phyloP scores from a whole-genome alignment of 129 eudicot species.

The Heracleum sosnowskyi region DNA sequence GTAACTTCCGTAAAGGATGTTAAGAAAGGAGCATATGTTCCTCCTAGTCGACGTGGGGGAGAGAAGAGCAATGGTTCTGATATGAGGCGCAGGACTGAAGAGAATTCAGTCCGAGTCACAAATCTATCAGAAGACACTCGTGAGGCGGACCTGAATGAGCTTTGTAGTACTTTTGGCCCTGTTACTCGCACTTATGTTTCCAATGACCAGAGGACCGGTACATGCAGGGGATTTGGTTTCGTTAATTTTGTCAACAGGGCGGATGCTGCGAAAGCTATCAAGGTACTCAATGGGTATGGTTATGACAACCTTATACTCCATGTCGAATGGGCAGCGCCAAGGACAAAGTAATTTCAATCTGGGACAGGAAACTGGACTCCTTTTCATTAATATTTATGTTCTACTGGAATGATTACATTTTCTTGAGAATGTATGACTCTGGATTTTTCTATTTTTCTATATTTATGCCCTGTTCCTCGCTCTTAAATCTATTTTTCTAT shows the following conservation, averaged over 20 bases:
- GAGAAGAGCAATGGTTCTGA: slow-evolving; percentile 42
- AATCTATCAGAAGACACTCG: slow-evolving; percentile 82
- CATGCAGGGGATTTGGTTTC: slow-evolving; percentile 86
- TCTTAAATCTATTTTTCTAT: too few species aligned
- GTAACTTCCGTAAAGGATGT: slow-evolving; percentile 19
- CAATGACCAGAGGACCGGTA: slow-evolving; percentile 72
- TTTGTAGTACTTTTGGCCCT: slow-evolving; percentile 61
- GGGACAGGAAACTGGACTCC: background rate
- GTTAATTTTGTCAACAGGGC: slow-evolving; percentile 76
- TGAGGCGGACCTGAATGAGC: slow-evolving; percentile 78
- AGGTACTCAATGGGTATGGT: slow-evolving; percentile 78
- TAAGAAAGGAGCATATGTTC: slow-evolving; percentile 55
- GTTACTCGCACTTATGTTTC: slow-evolving; percentile 81
- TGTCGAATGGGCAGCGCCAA: slow-evolving; percentile 81
- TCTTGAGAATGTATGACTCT: background rate
- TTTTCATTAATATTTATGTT: background rate
- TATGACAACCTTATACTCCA: slow-evolving; percentile 76
- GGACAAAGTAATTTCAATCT: slow-evolving; percentile 30
- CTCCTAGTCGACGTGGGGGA: slow-evolving; percentile 66
- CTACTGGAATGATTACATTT: too few species aligned
- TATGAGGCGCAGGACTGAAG: slow-evolving; percentile 73
- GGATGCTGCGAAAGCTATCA: slow-evolving; percentile 69
- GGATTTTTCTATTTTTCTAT: too few species aligned
- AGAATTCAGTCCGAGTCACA: slow-evolving; percentile 78
- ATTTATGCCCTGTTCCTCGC: too few species aligned